Conservation (phyloP, 805 yeast species). For the Ogataea sp. region DNA sequence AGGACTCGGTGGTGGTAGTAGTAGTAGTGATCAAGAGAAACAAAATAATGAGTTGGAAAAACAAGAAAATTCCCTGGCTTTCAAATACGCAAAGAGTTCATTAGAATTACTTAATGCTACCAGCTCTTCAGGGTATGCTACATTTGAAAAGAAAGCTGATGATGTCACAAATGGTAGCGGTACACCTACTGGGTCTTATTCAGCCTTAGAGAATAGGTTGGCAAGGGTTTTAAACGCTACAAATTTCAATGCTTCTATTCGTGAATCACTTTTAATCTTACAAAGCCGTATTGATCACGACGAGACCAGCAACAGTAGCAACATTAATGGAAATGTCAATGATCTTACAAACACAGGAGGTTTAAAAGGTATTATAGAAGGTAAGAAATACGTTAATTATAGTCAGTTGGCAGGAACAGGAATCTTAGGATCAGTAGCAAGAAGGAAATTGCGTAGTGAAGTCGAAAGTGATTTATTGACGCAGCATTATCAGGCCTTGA, state of each 20-base stretch:
- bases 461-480: constrained; percentile 53
- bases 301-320: too few species aligned
- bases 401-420: constrained; percentile 36
- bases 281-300: constrained; percentile 21
- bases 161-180: not conserved
- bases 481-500: constrained; percentile 43
- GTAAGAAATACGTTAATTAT: too few species aligned
- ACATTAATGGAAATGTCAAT: too few species aligned
- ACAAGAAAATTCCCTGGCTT: constrained; percentile 22
- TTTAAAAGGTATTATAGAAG: too few species aligned
- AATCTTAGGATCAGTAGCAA: constrained; percentile 47
- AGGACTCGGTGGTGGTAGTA: not conserved
- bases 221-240: constrained; percentile 39
- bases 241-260: constrained; percentile 30
- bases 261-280: constrained; percentile 20
- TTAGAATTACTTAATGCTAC: constrained; percentile 24
- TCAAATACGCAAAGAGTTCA: constrained; percentile 41
- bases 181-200: not conserved
- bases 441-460: constrained; percentile 52
- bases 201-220: constrained; percentile 32
- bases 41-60: not conserved
- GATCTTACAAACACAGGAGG: too few species aligned
- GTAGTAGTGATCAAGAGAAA: not conserved
- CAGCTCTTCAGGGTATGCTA: not conserved
- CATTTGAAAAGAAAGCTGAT: not conserved